phyloP scores from a whole-genome alignment of 2,329 filamentous ascomycete genomes.

The Sporothrix brasiliensis region DNA sequence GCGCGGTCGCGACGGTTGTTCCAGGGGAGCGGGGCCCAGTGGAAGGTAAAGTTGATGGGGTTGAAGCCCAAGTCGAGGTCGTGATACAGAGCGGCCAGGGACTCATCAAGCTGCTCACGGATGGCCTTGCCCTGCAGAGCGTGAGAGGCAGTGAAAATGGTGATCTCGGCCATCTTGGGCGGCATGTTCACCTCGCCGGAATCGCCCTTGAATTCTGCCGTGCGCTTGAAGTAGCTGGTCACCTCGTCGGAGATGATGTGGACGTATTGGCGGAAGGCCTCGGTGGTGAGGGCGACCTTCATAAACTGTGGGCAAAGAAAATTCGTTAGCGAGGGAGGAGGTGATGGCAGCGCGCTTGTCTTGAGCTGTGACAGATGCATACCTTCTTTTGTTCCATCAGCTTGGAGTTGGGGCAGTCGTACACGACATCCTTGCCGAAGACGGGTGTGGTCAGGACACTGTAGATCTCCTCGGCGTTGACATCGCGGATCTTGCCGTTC shows the following conservation, averaged over 20 bases:
- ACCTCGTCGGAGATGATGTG: constrained; percentile 72
- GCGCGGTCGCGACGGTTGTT: constrained; percentile 73
- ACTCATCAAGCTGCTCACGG: constrained; percentile 68
- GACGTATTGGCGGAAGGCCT: constrained; percentile 67
- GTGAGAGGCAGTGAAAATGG: constrained; percentile 77
- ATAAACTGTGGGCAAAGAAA: constrained; percentile 56
- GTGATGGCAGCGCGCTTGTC: too few relatives aligned
- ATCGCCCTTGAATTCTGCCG: constrained; percentile 60
- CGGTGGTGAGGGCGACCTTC: constrained; percentile 69
- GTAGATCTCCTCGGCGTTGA: constrained; percentile 60
- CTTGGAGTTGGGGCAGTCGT: constrained; percentile 82
- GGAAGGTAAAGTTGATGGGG: constrained; percentile 80
- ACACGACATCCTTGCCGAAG: constrained; percentile 78
- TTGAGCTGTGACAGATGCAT: not conserved
- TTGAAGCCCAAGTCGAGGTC: constrained; percentile 79
- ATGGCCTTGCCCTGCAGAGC: constrained; percentile 77
- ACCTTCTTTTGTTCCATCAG: constrained; percentile 90
- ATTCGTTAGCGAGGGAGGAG: not conserved
- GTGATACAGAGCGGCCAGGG: constrained; percentile 76
- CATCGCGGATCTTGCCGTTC: constrained; percentile 56
- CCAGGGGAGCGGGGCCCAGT: constrained; percentile 75
- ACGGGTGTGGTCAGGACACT: constrained; percentile 55
- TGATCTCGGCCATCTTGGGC: constrained; percentile 72
- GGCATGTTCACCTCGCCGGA: constrained; percentile 66
- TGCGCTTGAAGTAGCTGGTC: constrained; percentile 62